A percentile compares a stretch with the other conserved stretches of the same genome.
phyloP scores from a whole-genome alignment of 257 asterid species.

The Scutellaria galericulata region DNA sequence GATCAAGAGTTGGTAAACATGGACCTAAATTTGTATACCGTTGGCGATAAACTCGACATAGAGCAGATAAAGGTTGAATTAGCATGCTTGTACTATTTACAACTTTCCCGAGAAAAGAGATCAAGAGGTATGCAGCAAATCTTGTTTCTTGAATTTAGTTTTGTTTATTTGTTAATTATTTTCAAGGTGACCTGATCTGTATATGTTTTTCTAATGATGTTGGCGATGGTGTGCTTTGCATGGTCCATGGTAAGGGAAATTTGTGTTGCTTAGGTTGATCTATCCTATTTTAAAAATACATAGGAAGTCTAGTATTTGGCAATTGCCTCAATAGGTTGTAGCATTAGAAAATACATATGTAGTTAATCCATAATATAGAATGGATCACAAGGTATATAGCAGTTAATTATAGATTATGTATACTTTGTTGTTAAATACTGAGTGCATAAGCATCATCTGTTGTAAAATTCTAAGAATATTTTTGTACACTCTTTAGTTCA shows the following conservation, averaged over 20 bases:
- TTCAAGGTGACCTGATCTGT: slow-evolving; percentile 1
- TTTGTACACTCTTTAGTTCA: background rate
- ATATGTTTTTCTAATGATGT: slow-evolving; percentile 7
- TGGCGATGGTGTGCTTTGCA: slow-evolving; percentile 7
- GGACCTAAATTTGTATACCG: slow-evolving; percentile 47
- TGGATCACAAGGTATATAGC: background rate
- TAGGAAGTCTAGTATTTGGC: background rate
- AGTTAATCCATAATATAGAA: background rate
- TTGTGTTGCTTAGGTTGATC: background rate
- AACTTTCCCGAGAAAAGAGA: slow-evolving; percentile 68
- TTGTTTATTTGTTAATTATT: slow-evolving; percentile 22
- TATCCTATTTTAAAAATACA: too few species aligned
- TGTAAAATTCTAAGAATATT: background rate
- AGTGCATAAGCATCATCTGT: background rate
- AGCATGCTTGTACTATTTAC: slow-evolving; percentile 84
- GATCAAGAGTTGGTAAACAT: slow-evolving; percentile 57
- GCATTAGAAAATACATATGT: background rate
- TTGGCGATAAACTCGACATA: slow-evolving; percentile 55
- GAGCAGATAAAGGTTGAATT: slow-evolving; percentile 78
- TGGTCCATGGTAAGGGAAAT: slow-evolving; percentile 16
- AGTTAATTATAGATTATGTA: background rate
- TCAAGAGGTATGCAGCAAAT: slow-evolving; percentile 59
- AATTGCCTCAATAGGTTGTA: background rate
- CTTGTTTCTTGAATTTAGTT: slow-evolving; percentile 33
- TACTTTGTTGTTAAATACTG: background rate